Evolutionary conservation across 2,329 filamentous ascomycete genomes (phyloP).

Genomic region (Cladosporium sp.): DNA sequence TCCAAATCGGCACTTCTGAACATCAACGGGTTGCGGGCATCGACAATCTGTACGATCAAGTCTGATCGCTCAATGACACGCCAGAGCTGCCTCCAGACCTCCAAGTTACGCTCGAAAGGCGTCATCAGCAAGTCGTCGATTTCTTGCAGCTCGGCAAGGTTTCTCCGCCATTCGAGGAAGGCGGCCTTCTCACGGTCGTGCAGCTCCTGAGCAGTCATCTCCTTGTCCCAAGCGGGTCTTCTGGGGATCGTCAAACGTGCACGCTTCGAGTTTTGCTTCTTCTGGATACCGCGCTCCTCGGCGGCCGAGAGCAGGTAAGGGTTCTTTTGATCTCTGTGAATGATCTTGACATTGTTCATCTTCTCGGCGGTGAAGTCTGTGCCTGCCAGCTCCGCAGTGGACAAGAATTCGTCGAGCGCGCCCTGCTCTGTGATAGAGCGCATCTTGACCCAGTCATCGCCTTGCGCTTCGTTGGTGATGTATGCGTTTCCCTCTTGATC

Average conservation of each 20-base stretch:
- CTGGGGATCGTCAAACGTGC: slow-evolving; percentile 79
- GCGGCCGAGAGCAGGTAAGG: slow-evolving; percentile 81
- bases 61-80: slow-evolving; percentile 96
- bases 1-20: slow-evolving; percentile 95
- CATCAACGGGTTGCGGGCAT: slow-evolving; percentile 87
- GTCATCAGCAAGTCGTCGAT: slow-evolving; percentile 94
- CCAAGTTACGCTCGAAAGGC: slow-evolving; percentile 92
- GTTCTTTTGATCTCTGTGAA: slow-evolving; percentile 93
- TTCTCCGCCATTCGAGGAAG: slow-evolving; percentile 82
- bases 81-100: slow-evolving; percentile 98
- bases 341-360: slow-evolving; percentile 98
- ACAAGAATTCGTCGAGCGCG: slow-evolving; percentile 92
- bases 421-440: slow-evolving; percentile 96
- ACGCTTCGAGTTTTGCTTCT: slow-evolving; percentile 79
- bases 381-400: slow-evolving; percentile 91
- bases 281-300: slow-evolving; percentile 72
- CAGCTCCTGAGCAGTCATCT: slow-evolving; percentile 76
- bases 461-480: slow-evolving; percentile 82
- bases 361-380: slow-evolving; percentile 99
- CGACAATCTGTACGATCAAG: slow-evolving; percentile 94
- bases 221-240: slow-evolving; percentile 80
- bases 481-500: slow-evolving; percentile 53
- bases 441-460: slow-evolving; percentile 98
- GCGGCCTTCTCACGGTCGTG: slow-evolving; percentile 73
- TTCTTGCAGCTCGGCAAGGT: slow-evolving; percentile 87